phyloP scores from a whole-genome alignment of 805 yeast genomes.

The Kurtzmaniella cleridarum region DNA sequence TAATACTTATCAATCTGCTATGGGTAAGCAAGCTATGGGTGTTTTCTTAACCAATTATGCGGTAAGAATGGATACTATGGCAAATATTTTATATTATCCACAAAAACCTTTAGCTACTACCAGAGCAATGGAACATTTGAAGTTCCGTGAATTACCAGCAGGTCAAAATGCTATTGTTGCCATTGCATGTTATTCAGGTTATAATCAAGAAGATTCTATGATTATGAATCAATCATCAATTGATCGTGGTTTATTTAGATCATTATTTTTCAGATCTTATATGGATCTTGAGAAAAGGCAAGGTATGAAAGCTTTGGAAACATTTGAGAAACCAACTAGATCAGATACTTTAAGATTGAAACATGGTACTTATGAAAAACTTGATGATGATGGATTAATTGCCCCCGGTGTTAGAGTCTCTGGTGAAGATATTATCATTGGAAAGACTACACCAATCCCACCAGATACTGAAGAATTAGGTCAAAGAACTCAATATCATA shows the following conservation, averaged over 20 bases:
- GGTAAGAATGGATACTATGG: slow-evolving; percentile 99
- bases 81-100: slow-evolving; percentile 93
- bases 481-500: slow-evolving; percentile 96
- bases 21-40: slow-evolving; percentile 99
- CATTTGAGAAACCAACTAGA: slow-evolving; percentile 94
- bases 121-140: slow-evolving; percentile 94
- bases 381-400: slow-evolving; percentile 96
- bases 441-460: slow-evolving; percentile 99
- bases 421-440: slow-evolving; percentile 97
- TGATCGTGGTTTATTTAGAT: slow-evolving; percentile 93
- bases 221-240: slow-evolving; percentile 98
- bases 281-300: slow-evolving; percentile 98
- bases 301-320: slow-evolving; percentile 97
- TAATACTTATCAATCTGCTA: slow-evolving; percentile 98
- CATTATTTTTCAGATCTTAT: slow-evolving; percentile 92
- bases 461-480: slow-evolving; percentile 98
- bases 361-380: slow-evolving; percentile 96
- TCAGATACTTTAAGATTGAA: slow-evolving; percentile 92
- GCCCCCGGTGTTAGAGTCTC: slow-evolving; percentile 98
- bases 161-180: slow-evolving; percentile 99
- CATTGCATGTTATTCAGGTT: slow-evolving; percentile 96
- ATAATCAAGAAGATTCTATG: slow-evolving; percentile 99
- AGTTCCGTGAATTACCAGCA: slow-evolving; percentile 97
- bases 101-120: slow-evolving; percentile 98
- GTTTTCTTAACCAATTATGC: slow-evolving; percentile 91